Conservation (phyloP, 257 asterid genomes). For the Solanum gracilifrons region DNA sequence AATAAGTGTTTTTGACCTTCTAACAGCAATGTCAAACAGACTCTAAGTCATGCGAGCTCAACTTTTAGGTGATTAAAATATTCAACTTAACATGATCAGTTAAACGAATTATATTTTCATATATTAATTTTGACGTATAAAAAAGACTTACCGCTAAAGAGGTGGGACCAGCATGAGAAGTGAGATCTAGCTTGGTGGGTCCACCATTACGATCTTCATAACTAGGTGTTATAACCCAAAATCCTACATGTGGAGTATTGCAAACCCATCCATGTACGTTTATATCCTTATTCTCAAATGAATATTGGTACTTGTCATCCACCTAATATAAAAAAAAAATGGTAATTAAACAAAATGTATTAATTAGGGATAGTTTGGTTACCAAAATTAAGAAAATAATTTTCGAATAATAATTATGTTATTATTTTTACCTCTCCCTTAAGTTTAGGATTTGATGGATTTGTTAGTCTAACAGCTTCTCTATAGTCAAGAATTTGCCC, state of each 20-base stretch:
- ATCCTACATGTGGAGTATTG: not conserved
- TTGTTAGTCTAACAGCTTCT: slow-evolving; percentile 51
- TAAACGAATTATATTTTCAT: not conserved
- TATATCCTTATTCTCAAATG: slow-evolving; percentile 8
- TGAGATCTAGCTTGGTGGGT: slow-evolving; percentile 10
- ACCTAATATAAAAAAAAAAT: not conserved
- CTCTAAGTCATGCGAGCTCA: not conserved
- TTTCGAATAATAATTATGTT: not conserved
- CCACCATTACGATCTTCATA: slow-evolving; percentile 8
- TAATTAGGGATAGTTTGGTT: not conserved
- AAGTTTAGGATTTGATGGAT: slow-evolving; percentile 6
- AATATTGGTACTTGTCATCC: slow-evolving; percentile 13
- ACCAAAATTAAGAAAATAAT: not conserved
- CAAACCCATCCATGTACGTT: slow-evolving; percentile 12
- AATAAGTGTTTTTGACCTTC: too few relatives aligned
- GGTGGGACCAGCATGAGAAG: slow-evolving; percentile 5
- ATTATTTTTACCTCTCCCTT: slow-evolving; percentile 18
- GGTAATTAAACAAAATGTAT: not conserved
- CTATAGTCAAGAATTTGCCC: slow-evolving; percentile 39
- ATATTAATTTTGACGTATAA: not conserved
- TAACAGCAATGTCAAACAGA: too few relatives aligned
- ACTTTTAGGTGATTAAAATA: not conserved
- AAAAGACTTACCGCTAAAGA: not conserved
- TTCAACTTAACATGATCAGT: not conserved
- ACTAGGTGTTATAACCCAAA: slow-evolving; percentile 15